These are phyloP conservation scores for Fusarium sp. DNA, from an alignment of 2,329 filamentous ascomycete species.

Conservation along the genomic window DNA sequence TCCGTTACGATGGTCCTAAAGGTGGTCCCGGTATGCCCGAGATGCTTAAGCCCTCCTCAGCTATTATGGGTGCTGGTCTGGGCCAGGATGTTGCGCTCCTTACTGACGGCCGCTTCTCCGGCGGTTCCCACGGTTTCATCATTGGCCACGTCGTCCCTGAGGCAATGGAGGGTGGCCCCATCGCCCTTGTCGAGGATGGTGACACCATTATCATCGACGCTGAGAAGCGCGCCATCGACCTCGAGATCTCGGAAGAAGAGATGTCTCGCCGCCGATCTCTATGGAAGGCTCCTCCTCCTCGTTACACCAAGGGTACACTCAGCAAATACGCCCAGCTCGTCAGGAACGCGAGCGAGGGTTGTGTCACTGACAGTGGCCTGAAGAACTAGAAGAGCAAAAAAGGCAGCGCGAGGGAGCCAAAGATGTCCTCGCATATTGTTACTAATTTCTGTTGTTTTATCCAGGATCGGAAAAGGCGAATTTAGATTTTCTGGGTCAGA, in stretches of 20 bases:
- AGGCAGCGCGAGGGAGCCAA: conserved; percentile 14
- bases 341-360: conserved; percentile 72
- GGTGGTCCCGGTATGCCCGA: conserved; percentile 96
- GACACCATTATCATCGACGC: conserved; percentile 88
- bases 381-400: conserved; percentile 42
- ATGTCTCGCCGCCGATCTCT: conserved; percentile 69
- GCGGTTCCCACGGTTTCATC: conserved; percentile 88
- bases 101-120: conserved; percentile 83
- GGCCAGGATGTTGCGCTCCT: conserved; percentile 82
- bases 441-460: conserved; percentile 45
- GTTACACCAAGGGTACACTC: conserved; percentile 75
- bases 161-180: conserved; percentile 88
- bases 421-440: conserved; percentile 29
- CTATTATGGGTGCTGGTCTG: conserved; percentile 92
- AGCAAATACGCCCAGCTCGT: conserved; percentile 78
- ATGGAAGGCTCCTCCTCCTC: conserved; percentile 75
- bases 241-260: conserved; percentile 78
- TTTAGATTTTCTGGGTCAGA: conserved; percentile 41
- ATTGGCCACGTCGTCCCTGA: conserved; percentile 92
- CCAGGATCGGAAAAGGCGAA: conserved; percentile 50
- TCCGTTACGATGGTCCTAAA: conserved; percentile 94
- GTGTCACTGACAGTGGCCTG: conserved; percentile 67
- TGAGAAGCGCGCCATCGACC: conserved; percentile 78
- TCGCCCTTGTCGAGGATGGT: conserved; percentile 85
- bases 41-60: conserved; percentile 92